These are phyloP conservation scores for Leptographium procerum DNA, from an alignment of 2,329 filamentous ascomycete species.

Conservation along the genomic window DNA sequence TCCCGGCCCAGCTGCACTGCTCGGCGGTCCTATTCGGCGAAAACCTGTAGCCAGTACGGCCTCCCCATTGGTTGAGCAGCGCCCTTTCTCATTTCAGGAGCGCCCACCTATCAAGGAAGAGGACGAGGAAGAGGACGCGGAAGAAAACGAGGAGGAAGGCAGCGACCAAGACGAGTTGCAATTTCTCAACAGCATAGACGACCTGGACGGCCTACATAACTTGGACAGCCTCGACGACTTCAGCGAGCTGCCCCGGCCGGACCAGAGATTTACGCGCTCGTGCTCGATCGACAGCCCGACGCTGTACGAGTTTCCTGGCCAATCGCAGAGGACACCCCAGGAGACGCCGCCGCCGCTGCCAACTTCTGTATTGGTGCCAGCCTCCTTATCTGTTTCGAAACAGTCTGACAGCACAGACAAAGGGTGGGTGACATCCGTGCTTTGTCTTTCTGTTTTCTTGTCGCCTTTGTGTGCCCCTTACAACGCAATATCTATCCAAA, in stretches of 20 bases:
- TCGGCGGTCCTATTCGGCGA: slow-evolving; percentile 32
- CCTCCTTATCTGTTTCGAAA: slow-evolving; percentile 3
- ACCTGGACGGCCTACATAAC: not conserved
- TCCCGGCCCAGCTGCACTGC: not conserved
- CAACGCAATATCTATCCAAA: not conserved
- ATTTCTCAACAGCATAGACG: not conserved
- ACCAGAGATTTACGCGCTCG: slow-evolving; percentile 41
- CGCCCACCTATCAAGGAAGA: not conserved
- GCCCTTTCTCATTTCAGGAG: not conserved
- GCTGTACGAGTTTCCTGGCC: slow-evolving; percentile 44
- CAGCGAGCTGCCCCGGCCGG: slow-evolving; percentile 34
- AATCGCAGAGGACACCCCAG: not conserved
- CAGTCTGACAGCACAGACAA: not conserved
- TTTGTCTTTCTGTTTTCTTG: too few relatives aligned
- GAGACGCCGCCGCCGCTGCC: slow-evolving; percentile 1
- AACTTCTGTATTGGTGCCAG: slow-evolving; percentile 7
- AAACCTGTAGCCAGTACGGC: slow-evolving; percentile 51
- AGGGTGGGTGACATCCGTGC: slow-evolving; percentile 1
- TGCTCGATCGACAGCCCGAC: slow-evolving; percentile 49
- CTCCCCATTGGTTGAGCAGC: slow-evolving; percentile 37
- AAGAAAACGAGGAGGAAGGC: not conserved
- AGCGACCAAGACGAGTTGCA: not conserved
- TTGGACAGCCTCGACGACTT: slow-evolving; percentile 18
- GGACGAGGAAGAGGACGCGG: not conserved
- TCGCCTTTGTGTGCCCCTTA: not conserved